Conservation (phyloP, 352 stramenopile species). For the Phytophthora uliginosa region DNA sequence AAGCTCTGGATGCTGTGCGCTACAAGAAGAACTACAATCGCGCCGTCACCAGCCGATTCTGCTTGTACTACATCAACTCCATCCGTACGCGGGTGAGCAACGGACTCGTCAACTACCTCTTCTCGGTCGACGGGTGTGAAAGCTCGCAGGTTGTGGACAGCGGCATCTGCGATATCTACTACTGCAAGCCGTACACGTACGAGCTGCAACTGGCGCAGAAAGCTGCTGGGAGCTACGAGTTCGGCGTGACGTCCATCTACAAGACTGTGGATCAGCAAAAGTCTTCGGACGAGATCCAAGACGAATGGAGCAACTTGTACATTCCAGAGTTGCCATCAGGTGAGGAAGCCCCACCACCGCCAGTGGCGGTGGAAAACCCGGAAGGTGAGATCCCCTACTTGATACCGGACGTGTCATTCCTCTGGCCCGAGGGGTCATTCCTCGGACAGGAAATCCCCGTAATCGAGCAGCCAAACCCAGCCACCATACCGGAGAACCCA, state of each 20-base stretch:
- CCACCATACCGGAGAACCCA: neutral
- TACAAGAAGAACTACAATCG: constrained; percentile 53
- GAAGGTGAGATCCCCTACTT: neutral
- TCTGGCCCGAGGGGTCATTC: neutral
- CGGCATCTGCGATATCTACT: constrained; percentile 58
- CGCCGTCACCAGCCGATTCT: constrained; percentile 42
- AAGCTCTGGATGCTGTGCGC: constrained; percentile 48
- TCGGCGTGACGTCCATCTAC: constrained; percentile 53
- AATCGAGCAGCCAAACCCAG: neutral
- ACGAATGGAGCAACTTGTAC: constrained; percentile 35
- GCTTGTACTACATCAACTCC: constrained; percentile 52
- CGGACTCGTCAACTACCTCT: constrained; percentile 40
- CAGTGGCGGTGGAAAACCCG: neutral
- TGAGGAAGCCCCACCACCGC: too few relatives aligned
- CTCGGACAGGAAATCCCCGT: neutral
- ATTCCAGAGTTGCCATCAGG: neutral
- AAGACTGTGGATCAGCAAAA: constrained; percentile 48
- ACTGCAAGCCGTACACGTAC: constrained; percentile 54
- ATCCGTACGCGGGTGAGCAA: constrained; percentile 31
- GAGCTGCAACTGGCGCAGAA: constrained; percentile 55
- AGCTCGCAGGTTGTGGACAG: constrained; percentile 29
- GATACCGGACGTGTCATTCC: neutral
- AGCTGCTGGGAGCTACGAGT: constrained; percentile 31
- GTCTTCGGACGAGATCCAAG: constrained; percentile 21
- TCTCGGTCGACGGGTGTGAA: constrained; percentile 52